Base-by-base conservation (phyloP, 768 basidiomycete genomes). In the Psilocybe subaeruginosa region DNA sequence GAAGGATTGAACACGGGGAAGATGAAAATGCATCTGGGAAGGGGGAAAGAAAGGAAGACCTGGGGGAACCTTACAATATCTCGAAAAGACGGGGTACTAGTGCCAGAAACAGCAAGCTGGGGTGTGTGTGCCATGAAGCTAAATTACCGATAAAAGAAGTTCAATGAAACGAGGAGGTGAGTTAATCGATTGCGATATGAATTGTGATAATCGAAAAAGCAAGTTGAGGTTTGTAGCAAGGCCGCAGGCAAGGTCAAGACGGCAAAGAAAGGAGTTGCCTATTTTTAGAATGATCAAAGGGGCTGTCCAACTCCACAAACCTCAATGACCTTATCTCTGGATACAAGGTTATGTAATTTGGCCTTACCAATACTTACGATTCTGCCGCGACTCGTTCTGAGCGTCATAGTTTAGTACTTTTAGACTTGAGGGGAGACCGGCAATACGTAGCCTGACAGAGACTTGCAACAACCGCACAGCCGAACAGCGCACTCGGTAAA, bases 21-120 rank as follows among this genome's bases (percentile, higher is more conserved):
- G 73, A 63, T 80, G 80, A 70, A 81, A 79, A 68, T 80, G 82
- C 81, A 82, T 82, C 41, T 51, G 48, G 55, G 37, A 62, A 33
- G 54, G 48, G 59, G 51, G 54, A 53, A 53, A 51, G 35, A 52
- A 31, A 39, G 46, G 27, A 46, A 54, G 37, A 14, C 17, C 46
- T 45, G n/a, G 41, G 54, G 53, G 60, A 19, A 37, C n/a, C 74
- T 35, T 62, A 76, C 75, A 27, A 74, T 55, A 56, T 73, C 72
- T 62, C 66, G 65, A 64, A 73, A 72, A 45, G 67, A 66, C 8
- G 74, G 73, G 6, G 72, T 75, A 63, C 54, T 69, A 59, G 66
- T 68, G 66, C 74, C 72, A 11, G 73, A 74, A 19, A 59, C 47
- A 39, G 60, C 47, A 51, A 49, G 39, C 31, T 58, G 63, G 37